Percentiles rank a stretch among this genome's conserved stretches.
These are phyloP conservation scores for Tricholoma sp. DNA, from an alignment of 768 basidiomycete genomes.

Conservation along the genomic window DNA sequence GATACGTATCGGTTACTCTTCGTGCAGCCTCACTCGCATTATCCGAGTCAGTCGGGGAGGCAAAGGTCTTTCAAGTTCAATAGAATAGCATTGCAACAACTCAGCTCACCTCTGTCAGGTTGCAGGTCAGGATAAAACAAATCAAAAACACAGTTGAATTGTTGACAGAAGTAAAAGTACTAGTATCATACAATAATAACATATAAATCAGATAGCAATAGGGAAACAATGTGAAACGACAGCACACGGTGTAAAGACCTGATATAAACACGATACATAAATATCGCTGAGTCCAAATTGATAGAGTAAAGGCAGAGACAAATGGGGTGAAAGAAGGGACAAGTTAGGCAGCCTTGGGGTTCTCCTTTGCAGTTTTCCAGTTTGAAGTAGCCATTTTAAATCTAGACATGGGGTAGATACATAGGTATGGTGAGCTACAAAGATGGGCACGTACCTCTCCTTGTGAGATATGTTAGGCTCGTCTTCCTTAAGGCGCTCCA, in stretches of 20 bases:
- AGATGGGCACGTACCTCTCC: conserved; percentile 50
- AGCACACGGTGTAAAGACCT: conserved; percentile 7
- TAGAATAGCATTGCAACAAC: too few species aligned
- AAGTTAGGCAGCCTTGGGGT: conserved; percentile 36
- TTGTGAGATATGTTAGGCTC: conserved; percentile 70
- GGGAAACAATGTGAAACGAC: conserved; percentile 15
- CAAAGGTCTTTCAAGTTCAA: too few species aligned
- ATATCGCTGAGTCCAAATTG: background rate
- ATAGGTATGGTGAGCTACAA: background rate
- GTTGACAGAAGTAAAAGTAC: conserved; percentile 2
- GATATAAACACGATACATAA: background rate
- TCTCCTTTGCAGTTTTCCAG: conserved; percentile 74
- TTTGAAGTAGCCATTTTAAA: conserved; percentile 73
- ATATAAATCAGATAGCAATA: conserved; percentile 15
- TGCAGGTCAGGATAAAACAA: background rate
- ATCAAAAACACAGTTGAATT: background rate
- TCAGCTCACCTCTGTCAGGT: background rate
- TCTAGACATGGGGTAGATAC: conserved; percentile 27
- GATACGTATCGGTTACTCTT: too few species aligned
- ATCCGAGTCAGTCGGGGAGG: too few species aligned
- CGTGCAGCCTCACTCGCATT: too few species aligned
- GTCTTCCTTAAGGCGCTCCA: conserved; percentile 72
- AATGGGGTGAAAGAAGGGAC: background rate
- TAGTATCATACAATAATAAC: conserved; percentile 14
- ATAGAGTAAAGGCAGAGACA: background rate